phyloP scores from a whole-genome alignment of 495 filamentous ascomycete species.

The Aspergillus homomorphus region DNA sequence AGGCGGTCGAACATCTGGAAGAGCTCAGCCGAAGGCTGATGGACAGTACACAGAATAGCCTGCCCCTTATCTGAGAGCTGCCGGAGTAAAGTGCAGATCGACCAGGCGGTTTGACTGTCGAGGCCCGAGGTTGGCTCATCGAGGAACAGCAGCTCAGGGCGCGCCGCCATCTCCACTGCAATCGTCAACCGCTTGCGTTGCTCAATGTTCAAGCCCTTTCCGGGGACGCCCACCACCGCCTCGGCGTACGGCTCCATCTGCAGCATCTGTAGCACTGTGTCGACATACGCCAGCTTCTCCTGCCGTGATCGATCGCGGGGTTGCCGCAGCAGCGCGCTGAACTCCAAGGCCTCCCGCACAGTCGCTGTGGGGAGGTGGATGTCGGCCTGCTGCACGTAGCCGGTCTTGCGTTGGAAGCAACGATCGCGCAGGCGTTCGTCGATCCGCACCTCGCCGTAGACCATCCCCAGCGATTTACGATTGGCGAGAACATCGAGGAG shows the following conservation, averaged over 20 bases:
- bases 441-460: constrained; percentile 69
- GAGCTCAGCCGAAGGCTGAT: constrained; percentile 82
- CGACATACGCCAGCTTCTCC: no score
- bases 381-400: constrained; percentile 58
- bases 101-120: constrained; percentile 81
- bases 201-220: constrained; percentile 52
- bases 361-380: constrained; percentile 55
- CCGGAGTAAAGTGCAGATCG: constrained; percentile 56
- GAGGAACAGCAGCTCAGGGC: constrained; percentile 65
- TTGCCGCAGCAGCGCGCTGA: constrained; percentile 57
- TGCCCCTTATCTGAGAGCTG: constrained; percentile 60
- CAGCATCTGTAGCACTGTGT: constrained; percentile 44
- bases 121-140: constrained; percentile 72
- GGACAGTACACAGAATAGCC: constrained; percentile 89
- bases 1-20: constrained; percentile 79
- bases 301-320: constrained; percentile 39
- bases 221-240: constrained; percentile 49
- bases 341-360: constrained; percentile 56
- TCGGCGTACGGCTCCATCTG: constrained; percentile 52
- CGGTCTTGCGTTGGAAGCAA: constrained; percentile 66
- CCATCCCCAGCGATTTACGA: constrained; percentile 75
- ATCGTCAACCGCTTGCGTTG: constrained; percentile 62
- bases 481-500: constrained; percentile 73
- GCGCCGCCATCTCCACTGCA: constrained; percentile 62
- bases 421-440: constrained; percentile 65